phyloP scores from a whole-genome alignment of 1,139 yeast genomes.

The Candida neerlandica region DNA sequence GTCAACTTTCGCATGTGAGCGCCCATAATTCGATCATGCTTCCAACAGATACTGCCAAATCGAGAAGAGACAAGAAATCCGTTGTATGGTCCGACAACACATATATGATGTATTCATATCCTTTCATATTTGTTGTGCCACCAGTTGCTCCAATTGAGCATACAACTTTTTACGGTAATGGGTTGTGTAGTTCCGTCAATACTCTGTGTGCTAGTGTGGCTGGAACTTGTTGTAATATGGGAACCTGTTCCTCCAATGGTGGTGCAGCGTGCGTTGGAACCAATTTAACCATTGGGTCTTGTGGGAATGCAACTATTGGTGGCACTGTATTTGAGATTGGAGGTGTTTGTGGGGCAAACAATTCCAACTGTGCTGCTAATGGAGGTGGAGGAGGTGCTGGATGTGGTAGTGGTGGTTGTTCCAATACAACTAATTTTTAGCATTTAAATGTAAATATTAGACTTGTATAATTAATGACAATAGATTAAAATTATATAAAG shows the following conservation, averaged over 20 bases:
- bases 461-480: neutral
- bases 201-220: constrained; percentile 5
- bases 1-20: constrained; percentile 4
- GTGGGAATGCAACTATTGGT: constrained; percentile 4
- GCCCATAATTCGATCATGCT: constrained; percentile 6
- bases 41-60: constrained; percentile 5
- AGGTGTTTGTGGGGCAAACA: constrained; percentile 7
- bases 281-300: neutral
- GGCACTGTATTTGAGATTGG: constrained; percentile 6
- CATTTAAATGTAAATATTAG: neutral
- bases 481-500: no score
- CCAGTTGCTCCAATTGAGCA: constrained; percentile 9
- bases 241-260: constrained; percentile 4
- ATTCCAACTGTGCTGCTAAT: constrained; percentile 2
- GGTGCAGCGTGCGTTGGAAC: constrained; percentile 7
- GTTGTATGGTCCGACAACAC: constrained; percentile 9
- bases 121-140: constrained; percentile 8
- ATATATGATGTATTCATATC: constrained; percentile 4
- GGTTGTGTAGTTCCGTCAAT: constrained; percentile 6
- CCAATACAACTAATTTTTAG: neutral
- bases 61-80: constrained; percentile 4
- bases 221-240: constrained; percentile 7
- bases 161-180: neutral
- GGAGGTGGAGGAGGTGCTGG: constrained; percentile 1
- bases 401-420: constrained; percentile 2